Base-by-base conservation (phyloP, 2,329 filamentous ascomycete species). In the Cercospora canescens region DNA sequence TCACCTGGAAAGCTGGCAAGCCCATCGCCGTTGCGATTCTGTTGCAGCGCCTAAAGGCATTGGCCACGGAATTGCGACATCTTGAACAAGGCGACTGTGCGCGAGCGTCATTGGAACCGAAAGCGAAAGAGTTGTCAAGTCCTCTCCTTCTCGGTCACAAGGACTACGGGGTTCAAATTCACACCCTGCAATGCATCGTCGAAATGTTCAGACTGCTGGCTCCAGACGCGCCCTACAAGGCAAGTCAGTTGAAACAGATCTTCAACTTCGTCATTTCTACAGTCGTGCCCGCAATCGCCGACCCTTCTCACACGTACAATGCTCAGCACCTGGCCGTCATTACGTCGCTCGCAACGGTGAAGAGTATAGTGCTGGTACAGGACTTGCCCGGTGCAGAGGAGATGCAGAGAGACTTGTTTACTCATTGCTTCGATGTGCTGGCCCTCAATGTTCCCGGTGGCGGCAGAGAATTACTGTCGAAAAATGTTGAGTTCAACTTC, bases 401-500 rank as follows among this genome's bases (percentile, higher is more conserved):
- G 32, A 86, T 98, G 52, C 88, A 96, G 28, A 82, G 92, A 8
- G 87, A 91, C 55, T 86, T 99, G 4, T 99, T 98, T 79, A 91
- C 89, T 28, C 88, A 87, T 58, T 93, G 94, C 73, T 99, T 99
- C 78, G 96, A 99, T 77, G 93, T 95, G 37, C 88, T 97, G 52
- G 94, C 93, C 0, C 88, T 88, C 1, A 89, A 90, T 4, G 88
- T 90, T 11, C 94, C 91, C 74, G 86, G 89, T 16, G 86, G 89
- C 4, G 88, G 88, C 0, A 92, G 91, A 37, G 93, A 97, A 71
- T 89, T 93, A 72, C 85, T 97, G 55, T 91, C 92, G 65, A 97
- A 96, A 81, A 95, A 96, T 78, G 92, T 98, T 64, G 93, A 97
- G 77, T 93, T 93, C 74, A 90, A 95, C 76, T 92, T 99, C 86